These are phyloP conservation scores for Pseudofabraea citricarpa DNA, from an alignment of 2,329 filamentous ascomycete genomes.

Conservation along the genomic window DNA sequence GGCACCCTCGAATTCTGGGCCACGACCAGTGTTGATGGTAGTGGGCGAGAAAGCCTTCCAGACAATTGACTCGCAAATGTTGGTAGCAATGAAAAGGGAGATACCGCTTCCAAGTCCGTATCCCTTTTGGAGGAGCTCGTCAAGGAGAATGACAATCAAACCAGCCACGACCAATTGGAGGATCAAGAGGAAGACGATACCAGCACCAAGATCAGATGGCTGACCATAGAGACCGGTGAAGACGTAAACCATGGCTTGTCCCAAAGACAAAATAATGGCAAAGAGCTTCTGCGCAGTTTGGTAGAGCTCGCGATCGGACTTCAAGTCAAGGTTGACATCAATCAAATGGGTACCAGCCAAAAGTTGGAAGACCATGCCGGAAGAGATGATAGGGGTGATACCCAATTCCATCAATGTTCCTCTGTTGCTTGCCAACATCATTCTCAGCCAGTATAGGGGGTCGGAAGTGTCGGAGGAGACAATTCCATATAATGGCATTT, in stretches of 20 bases:
- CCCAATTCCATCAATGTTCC: constrained; percentile 94
- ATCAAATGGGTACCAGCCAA: constrained; percentile 99
- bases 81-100: constrained; percentile 98
- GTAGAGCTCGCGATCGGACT: constrained; percentile 99
- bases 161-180: constrained; percentile 97
- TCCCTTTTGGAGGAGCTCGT: constrained; percentile 98
- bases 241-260: constrained; percentile 96
- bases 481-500: constrained; percentile 99
- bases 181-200: constrained; percentile 96
- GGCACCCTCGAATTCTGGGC: constrained; percentile 97
- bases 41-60: constrained; percentile 99
- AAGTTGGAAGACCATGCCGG: constrained; percentile 99
- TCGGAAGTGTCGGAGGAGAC: constrained; percentile 98
- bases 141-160: constrained; percentile 97
- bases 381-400: constrained; percentile 98
- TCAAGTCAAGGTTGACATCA: constrained; percentile 99
- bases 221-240: constrained; percentile 97
- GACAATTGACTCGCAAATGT: constrained; percentile 99
- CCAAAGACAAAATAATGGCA: constrained; percentile 95
- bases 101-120: constrained; percentile 98
- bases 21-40: constrained; percentile 98
- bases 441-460: constrained; percentile 98
- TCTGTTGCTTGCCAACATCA: constrained; percentile 99
- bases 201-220: constrained; percentile 92
- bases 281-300: constrained; percentile 99